Conservation (phyloP, 305 asterid genomes). For the Euphrasia arctica region DNA sequence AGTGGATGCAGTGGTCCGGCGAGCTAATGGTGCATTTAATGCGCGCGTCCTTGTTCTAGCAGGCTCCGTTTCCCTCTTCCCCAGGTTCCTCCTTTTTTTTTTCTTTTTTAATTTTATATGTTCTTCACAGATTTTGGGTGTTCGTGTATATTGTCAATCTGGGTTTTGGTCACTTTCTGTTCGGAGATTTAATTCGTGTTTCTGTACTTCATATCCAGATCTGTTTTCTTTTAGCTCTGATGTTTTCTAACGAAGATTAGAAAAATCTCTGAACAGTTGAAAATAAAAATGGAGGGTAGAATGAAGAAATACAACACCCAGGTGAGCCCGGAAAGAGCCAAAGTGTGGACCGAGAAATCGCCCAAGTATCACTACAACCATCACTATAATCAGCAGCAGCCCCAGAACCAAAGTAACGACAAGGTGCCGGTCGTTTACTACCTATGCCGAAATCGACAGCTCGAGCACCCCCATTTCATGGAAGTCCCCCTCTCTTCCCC, state of each 20-base stretch:
- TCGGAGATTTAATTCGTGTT: conserved; percentile 10
- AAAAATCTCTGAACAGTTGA: conserved; percentile 16
- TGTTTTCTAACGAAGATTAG: not conserved
- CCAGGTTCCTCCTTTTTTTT: conserved; percentile 21
- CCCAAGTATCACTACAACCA: conserved; percentile 59
- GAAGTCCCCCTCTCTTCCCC: conserved; percentile 81
- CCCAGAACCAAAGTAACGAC: conserved; percentile 30
- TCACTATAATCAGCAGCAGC: conserved; percentile 31
- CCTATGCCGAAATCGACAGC: conserved; percentile 76
- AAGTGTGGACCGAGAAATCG: conserved; percentile 86
- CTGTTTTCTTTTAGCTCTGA: conserved; percentile 18
- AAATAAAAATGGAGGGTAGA: conserved; percentile 51
- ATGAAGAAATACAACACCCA: conserved; percentile 58
- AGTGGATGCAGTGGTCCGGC: conserved; percentile 18
- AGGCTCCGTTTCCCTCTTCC: conserved; percentile 19
- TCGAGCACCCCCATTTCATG: conserved; percentile 98
- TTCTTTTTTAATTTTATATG: not conserved
- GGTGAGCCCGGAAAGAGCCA: conserved; percentile 78
- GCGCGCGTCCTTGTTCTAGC: conserved; percentile 19
- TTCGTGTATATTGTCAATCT: conserved; percentile 1
- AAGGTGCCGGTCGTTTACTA: conserved; percentile 83
- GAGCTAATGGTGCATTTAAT: conserved; percentile 30
- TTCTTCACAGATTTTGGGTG: not conserved
- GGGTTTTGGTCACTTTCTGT: conserved; percentile 10
- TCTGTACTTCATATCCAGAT: conserved; percentile 27